Percentiles rank a stretch among this genome's conserved stretches.
Evolutionary conservation across 108 stramenopile genomes (phyloP).

Genomic region (Skeletonema costatum): DNA sequence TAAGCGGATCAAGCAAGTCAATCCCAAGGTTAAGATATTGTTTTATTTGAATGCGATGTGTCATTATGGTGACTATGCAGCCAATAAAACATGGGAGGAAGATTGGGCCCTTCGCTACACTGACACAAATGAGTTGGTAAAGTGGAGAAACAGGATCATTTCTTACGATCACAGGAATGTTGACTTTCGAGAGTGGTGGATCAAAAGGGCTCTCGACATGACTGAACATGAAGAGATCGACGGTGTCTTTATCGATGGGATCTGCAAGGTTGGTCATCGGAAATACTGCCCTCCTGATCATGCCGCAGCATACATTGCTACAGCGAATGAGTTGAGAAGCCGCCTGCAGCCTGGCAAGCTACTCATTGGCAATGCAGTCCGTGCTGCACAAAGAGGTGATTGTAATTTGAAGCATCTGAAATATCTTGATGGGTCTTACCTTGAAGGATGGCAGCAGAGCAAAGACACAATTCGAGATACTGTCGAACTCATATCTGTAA

Average conservation of each 20-base stretch:
- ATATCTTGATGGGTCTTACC: constrained; percentile 45
- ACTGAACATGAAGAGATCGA: constrained; percentile 32
- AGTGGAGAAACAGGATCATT: constrained; percentile 20
- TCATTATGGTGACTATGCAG: constrained; percentile 33
- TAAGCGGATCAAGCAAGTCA: constrained; percentile 26
- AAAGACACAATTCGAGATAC: constrained; percentile 5
- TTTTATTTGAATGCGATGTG: constrained; percentile 49
- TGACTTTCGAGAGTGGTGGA: constrained; percentile 48
- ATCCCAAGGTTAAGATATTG: constrained; percentile 35
- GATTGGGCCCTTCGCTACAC: constrained; percentile 25
- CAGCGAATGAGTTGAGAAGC: constrained; percentile 29
- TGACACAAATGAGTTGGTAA: not conserved
- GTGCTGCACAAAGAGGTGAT: not conserved
- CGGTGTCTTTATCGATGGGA: constrained; percentile 46
- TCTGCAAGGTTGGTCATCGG: constrained; percentile 8
- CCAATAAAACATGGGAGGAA: constrained; percentile 23
- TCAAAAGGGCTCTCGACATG: constrained; percentile 38
- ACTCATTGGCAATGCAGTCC: constrained; percentile 39
- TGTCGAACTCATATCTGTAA: constrained; percentile 29
- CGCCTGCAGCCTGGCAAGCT: constrained; percentile 34
- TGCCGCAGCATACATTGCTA: constrained; percentile 23
- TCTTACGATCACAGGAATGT: constrained; percentile 39
- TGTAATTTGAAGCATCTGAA: constrained; percentile 28
- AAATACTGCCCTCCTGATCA: not conserved
- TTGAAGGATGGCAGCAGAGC: constrained; percentile 30